Evolutionary conservation across 371 early-diverging fungal genomes (phyloP).

Genomic region (Mortierella sp.): DNA sequence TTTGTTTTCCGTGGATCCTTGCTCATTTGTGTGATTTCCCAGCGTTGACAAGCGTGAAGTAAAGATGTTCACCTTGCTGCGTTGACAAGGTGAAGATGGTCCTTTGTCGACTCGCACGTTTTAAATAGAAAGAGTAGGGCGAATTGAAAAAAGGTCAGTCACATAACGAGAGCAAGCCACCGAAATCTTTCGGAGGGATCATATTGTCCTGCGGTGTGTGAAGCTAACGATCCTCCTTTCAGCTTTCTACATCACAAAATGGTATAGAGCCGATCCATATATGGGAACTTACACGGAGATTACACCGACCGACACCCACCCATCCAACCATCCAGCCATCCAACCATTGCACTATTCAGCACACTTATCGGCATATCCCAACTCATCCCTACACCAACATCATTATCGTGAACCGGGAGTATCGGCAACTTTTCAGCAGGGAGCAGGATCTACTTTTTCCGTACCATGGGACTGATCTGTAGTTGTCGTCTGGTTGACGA

Average conservation of each 20-base stretch:
- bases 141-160: slow-evolving; percentile 3
- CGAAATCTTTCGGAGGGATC: neutral
- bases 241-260: slow-evolving; percentile 46
- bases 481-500: neutral
- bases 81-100: neutral
- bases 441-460: neutral
- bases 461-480: neutral
- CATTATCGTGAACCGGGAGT: neutral
- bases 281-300: slow-evolving; percentile 11
- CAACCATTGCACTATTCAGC: neutral
- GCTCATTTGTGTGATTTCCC: slow-evolving; percentile 32
- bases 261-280: slow-evolving; percentile 30
- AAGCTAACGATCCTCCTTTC: slow-evolving; percentile 32
- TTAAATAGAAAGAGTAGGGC: neutral
- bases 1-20: slow-evolving; percentile 54
- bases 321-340: slow-evolving; percentile 27
- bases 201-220: slow-evolving; percentile 8
- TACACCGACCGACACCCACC: neutral
- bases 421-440: neutral
- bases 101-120: no score
- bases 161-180: slow-evolving; percentile 22
- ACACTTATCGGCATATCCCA: neutral
- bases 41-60: neutral
- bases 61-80: neutral
- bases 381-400: neutral